phyloP scores from a whole-genome alignment of 495 filamentous ascomycete genomes.

The Neurospora africana region DNA sequence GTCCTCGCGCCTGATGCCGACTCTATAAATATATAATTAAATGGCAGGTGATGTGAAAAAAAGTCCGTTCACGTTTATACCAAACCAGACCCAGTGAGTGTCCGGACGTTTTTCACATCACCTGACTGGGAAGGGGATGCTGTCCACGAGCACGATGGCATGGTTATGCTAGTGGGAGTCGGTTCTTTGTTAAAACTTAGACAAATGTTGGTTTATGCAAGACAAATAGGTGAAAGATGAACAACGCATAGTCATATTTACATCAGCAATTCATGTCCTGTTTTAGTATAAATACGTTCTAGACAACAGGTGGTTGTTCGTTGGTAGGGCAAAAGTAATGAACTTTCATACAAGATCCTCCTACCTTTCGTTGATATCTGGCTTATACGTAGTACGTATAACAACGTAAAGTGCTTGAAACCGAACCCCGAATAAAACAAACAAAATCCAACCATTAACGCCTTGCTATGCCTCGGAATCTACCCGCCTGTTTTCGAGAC shows the following conservation, averaged over 20 bases:
- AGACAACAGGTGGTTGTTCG: neutral
- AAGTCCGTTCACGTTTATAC: no score
- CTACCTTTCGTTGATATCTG: neutral
- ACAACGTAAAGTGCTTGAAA: neutral
- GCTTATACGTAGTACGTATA: neutral
- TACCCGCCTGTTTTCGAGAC: neutral
- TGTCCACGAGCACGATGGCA: neutral
- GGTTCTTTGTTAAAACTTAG: neutral
- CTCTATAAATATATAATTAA: neutral
- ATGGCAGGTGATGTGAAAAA: no score
- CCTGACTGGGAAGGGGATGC: neutral
- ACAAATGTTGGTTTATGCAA: neutral
- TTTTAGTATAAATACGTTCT: neutral
- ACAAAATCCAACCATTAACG: constrained; percentile 1
- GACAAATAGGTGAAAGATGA: neutral
- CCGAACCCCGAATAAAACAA: neutral
- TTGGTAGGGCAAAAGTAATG: neutral
- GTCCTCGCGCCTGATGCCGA: neutral
- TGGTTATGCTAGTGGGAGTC: neutral
- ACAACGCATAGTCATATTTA: neutral
- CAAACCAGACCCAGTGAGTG: no score
- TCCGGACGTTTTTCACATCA: no score
- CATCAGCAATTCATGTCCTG: neutral
- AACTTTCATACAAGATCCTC: neutral
- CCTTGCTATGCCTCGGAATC: constrained; percentile 12